phyloP scores from a whole-genome alignment of 208 protist genomes.

The Wallacemonas rigidus region DNA sequence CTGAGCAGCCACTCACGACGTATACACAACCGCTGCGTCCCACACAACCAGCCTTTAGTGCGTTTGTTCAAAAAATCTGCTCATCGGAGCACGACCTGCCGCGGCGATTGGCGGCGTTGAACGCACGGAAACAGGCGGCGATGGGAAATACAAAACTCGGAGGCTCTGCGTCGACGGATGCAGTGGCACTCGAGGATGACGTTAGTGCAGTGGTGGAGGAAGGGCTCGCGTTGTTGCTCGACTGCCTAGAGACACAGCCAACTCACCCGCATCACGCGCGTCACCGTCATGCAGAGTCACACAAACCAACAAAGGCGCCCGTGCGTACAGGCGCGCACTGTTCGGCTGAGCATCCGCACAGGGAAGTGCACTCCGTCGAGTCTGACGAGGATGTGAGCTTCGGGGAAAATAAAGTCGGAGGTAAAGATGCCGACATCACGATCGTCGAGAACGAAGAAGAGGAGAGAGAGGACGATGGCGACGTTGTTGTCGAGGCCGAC shows the following conservation, averaged over 20 bases:
- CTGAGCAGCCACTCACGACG: background rate
- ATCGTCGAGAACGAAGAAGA: background rate
- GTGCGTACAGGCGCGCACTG: no score
- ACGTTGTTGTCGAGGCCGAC: conserved; percentile 15
- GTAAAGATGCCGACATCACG: background rate
- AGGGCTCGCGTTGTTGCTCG: conserved; percentile 4
- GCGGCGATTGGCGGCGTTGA: background rate
- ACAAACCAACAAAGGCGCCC: background rate
- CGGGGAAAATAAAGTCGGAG: background rate
- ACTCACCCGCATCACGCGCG: background rate
- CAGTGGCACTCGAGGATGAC: background rate
- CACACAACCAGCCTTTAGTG: background rate
- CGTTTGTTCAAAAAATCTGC: background rate
- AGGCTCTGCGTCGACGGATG: background rate
- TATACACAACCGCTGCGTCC: conserved; percentile 12
- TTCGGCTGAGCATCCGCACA: no score
- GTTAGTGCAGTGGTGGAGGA: conserved; percentile 5
- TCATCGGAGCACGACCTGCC: conserved; percentile 7
- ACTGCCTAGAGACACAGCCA: conserved; percentile 1
- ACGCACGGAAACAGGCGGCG: background rate
- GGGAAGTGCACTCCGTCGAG: background rate
- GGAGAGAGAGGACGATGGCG: background rate
- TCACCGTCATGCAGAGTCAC: background rate
- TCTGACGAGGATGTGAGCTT: background rate
- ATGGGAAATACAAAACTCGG: background rate